Evolutionary conservation across 2,329 filamentous ascomycete species (phyloP).

Genomic region (Magnaporthiopsis poae): DNA sequence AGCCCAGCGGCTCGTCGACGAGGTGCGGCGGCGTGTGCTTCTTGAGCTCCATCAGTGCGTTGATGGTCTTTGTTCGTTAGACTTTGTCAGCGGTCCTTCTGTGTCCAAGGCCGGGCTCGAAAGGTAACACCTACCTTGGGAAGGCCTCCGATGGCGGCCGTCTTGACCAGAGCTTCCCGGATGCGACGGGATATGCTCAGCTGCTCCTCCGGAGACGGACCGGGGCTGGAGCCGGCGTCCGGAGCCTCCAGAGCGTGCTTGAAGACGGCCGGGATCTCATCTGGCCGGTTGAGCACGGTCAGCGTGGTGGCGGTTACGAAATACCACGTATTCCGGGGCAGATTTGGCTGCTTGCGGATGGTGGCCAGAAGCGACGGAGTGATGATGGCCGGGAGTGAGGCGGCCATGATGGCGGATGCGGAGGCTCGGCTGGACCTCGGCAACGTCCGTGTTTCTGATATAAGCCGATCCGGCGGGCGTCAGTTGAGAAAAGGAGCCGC

Average conservation of each 20-base stretch:
- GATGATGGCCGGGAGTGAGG: slow-evolving; percentile 20
- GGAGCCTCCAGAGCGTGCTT: slow-evolving; percentile 25
- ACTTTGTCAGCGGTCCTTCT: too few species aligned
- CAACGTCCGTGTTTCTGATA: background rate
- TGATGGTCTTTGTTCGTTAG: slow-evolving; percentile 29
- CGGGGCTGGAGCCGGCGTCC: slow-evolving; percentile 18
- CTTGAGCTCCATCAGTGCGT: slow-evolving; percentile 35
- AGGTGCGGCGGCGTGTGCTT: slow-evolving; percentile 31
- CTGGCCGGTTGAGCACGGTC: slow-evolving; percentile 37
- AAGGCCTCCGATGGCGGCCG: slow-evolving; percentile 36
- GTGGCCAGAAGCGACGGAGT: slow-evolving; percentile 32
- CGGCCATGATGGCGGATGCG: slow-evolving; percentile 10
- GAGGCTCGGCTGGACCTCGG: background rate
- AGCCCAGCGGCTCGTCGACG: slow-evolving; percentile 26
- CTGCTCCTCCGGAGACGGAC: slow-evolving; percentile 25
- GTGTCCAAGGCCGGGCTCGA: too few species aligned
- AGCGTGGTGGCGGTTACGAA: slow-evolving; percentile 36
- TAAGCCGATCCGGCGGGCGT: too few species aligned
- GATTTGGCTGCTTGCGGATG: slow-evolving; percentile 28
- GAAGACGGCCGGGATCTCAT: slow-evolving; percentile 37
- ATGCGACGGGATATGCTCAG: slow-evolving; percentile 35
- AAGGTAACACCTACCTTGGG: slow-evolving; percentile 31
- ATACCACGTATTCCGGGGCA: slow-evolving; percentile 39
- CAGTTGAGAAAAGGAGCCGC: too few species aligned
- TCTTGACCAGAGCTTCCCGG: slow-evolving; percentile 40